These are phyloP conservation scores for Solanum boliviense DNA, from an alignment of 257 asterid species.

Conservation along the genomic window DNA sequence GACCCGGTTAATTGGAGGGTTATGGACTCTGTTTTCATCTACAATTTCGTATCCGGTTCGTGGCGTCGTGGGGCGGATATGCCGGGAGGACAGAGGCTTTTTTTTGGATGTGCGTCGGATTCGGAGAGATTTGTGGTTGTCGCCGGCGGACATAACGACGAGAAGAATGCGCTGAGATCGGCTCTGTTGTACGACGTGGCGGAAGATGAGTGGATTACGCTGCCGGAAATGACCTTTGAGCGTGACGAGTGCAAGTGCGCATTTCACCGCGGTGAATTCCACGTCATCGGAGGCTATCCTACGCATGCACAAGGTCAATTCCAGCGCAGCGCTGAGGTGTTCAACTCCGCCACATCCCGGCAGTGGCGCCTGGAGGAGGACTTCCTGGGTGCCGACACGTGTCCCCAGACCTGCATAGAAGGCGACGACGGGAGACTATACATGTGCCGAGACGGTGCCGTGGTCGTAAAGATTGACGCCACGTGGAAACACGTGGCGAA, in stretches of 20 bases:
- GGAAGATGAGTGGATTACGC: slow-evolving; percentile 1
- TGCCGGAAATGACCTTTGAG: slow-evolving; percentile 9
- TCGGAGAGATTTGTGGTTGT: not conserved
- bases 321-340: not conserved
- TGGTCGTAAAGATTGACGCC: not conserved
- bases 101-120: slow-evolving; percentile 14
- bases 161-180: slow-evolving; percentile 1
- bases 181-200: slow-evolving; percentile 8
- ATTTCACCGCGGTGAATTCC: slow-evolving; percentile 8
- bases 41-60: not conserved
- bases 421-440: not conserved
- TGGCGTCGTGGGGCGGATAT: slow-evolving; percentile 15
- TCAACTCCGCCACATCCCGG: not conserved
- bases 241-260: slow-evolving; percentile 12
- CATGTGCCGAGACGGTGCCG: not conserved
- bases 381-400: not conserved
- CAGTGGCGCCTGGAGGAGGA: not conserved
- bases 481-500: not conserved
- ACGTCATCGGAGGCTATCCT: slow-evolving; percentile 11
- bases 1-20: slow-evolving; percentile 8
- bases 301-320: slow-evolving; percentile 7
- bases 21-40: slow-evolving; percentile 4
- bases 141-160: slow-evolving; percentile 14
- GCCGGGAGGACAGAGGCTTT: slow-evolving; percentile 6
- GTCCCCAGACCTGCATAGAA: not conserved